Percentiles rank a stretch among this genome's conserved stretches.
Conservation (phyloP, 2,329 filamentous ascomycete species). For the Nemania sp. region DNA sequence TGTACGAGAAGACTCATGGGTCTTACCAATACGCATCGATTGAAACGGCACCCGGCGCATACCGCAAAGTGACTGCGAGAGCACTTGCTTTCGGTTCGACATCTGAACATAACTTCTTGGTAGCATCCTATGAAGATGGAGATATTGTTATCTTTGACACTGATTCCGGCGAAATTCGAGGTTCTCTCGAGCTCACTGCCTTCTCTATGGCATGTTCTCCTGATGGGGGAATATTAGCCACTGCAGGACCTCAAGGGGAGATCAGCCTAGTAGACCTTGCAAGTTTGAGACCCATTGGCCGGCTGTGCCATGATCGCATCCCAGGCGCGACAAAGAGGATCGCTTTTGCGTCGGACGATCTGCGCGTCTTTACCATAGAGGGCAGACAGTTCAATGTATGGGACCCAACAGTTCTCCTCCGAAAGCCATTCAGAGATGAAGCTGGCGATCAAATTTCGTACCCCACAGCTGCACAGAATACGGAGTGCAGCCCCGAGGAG, state of each 20-base stretch:
- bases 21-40: constrained; percentile 21
- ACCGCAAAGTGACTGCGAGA: constrained; percentile 14
- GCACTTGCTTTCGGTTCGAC: constrained; percentile 32
- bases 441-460: constrained; percentile 23
- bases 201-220: constrained; percentile 34
- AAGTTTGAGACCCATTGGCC: constrained; percentile 28
- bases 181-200: constrained; percentile 20
- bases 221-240: constrained; percentile 39
- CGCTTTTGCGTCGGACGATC: constrained; percentile 29
- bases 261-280: constrained; percentile 39
- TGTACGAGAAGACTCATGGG: constrained; percentile 35
- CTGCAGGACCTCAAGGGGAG: constrained; percentile 32
- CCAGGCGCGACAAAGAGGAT: constrained; percentile 17
- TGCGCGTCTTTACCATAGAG: constrained; percentile 32
- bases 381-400: constrained; percentile 33
- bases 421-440: constrained; percentile 26
- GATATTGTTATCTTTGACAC: constrained; percentile 37
- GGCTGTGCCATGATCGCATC: constrained; percentile 20
- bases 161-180: constrained; percentile 14
- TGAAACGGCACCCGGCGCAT: constrained; percentile 11
- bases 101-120: constrained; percentile 28
- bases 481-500: neutral
- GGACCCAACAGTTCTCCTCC: constrained; percentile 33
- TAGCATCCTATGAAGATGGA: constrained; percentile 38
- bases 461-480: constrained; percentile 1